Evolutionary conservation across 257 asterid genomes (phyloP), one percentile per base, ranked within the genome.

Genomic region (Nicotiana attenuata): DNA sequence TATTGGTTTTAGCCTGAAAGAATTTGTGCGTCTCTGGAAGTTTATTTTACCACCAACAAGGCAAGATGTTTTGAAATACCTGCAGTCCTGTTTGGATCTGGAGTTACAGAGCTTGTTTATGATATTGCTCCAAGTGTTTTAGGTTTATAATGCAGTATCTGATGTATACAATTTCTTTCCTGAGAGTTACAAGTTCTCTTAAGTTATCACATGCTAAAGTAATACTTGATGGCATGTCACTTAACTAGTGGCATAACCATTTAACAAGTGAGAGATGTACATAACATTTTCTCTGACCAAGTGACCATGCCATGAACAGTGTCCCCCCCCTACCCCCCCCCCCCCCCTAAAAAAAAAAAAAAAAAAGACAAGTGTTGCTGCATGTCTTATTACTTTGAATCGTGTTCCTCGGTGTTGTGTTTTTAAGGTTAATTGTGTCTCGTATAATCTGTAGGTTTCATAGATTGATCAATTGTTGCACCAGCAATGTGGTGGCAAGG

Each of bases 371-470:
- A 33, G 38, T 33, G 38, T 33, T 33, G 38, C 38, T 33, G 38
- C 38, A 33, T 35, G 41, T 5, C 41, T 35, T 85, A 8, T 31
- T 76, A 24, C 53, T 67, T 28, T 52, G 47, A 35, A 24, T 61
- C n/a, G 35, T 47, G 69, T 80, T 67, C 10, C 57, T 56, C 52
- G 69, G 81, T 88, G 79, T 81, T 83, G 65, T 68, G 71, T 76
- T 50, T 78, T 77, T n/a, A 71, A 71, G 20, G 60, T 22, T 71
- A 45, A 71, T 45, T 45, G 24, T 41, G 16, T 50, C 41, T 50
- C 45, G 84, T 78, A 75, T 87, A 78, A 33, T 85, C 83, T 82
- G 66, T 77, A 96, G 99, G 99, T 92, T 96, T 85, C 98, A 96
- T 76, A 89, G 97, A 89, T 87, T 89, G 86, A 83, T 88, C 83